A percentile compares a stretch with the other conserved stretches of the same genome.
phyloP scores from a whole-genome alignment of 108 stramenopile species.

The Licmophora abbreviata region DNA sequence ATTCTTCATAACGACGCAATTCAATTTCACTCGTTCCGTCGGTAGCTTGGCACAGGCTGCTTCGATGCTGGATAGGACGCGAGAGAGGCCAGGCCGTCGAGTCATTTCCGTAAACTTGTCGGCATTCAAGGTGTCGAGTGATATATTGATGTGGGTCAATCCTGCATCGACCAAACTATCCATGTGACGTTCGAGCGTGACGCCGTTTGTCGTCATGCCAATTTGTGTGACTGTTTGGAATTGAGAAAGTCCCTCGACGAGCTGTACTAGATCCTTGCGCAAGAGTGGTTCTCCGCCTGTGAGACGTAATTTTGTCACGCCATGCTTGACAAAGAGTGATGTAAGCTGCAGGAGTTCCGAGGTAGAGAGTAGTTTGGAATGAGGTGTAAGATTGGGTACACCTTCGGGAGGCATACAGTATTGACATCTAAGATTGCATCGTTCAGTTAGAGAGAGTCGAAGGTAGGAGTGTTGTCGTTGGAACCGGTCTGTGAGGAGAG shows the following conservation, averaged over 20 bases:
- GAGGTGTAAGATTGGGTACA: slow-evolving; percentile 64
- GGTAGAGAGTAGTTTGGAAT: slow-evolving; percentile 57
- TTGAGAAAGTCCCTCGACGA: slow-evolving; percentile 40
- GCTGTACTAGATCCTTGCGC: slow-evolving; percentile 60
- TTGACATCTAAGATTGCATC: slow-evolving; percentile 93
- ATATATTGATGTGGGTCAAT: slow-evolving; percentile 88
- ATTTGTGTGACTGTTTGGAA: slow-evolving; percentile 48
- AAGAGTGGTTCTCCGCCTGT: slow-evolving; percentile 96
- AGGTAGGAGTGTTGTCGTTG: slow-evolving; percentile 91
- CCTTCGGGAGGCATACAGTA: slow-evolving; percentile 99
- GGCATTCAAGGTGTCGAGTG: slow-evolving; percentile 84
- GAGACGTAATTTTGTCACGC: slow-evolving; percentile 76
- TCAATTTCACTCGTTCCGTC: slow-evolving; percentile 77
- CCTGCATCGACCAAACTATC: slow-evolving; percentile 77
- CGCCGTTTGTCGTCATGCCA: slow-evolving; percentile 96
- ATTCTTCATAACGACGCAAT: too few species aligned
- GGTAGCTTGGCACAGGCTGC: slow-evolving; percentile 26
- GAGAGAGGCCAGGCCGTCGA: slow-evolving; percentile 68
- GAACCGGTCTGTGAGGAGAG: slow-evolving; percentile 66
- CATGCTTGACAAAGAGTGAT: slow-evolving; percentile 61
- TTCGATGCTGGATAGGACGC: slow-evolving; percentile 64
- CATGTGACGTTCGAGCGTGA: slow-evolving; percentile 67
- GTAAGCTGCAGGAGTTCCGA: slow-evolving; percentile 83
- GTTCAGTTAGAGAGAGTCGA: slow-evolving; percentile 92
- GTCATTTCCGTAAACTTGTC: slow-evolving; percentile 85